Evolutionary conservation across 164 flowering plant species (phyloP), one percentile per base, ranked within the genome.

Genomic region (Echeveria elegans): DNA sequence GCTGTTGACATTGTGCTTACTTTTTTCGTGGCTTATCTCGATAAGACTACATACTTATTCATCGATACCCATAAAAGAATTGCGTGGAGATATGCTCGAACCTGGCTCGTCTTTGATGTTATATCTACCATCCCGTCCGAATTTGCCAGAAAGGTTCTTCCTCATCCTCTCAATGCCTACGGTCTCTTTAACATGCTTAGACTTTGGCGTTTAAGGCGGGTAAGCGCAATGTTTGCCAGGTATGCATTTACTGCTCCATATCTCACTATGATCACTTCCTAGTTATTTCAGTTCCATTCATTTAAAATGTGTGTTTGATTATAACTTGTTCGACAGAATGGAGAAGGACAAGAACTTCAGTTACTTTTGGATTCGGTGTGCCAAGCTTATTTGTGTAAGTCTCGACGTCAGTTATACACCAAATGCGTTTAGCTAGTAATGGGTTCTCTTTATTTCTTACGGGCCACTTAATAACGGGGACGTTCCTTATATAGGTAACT

Each of bases 151-250:
- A 82, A 78, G 71, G 77, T 92, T 37, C 74, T 82, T 19, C 90
- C 96, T 7, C 24, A 74, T 1, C 72, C 76, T 36, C 66, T 83
- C 12, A 73, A 59, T 4, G 62, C 81, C 0, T 90, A 87, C 79
- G 99, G 94, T 24, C 69, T 88, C 31, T 87, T 84, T 80, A 90
- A 86, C 77, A 90, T 95, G 97, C 97, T 95, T 73, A 90, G 99
- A 21, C 88, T 95, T 3, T 95, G 99, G 99, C 96, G 99, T 76
- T 92, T 95, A 24, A 77, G 97, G 47, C 82, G 99, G 82, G 97
- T 95, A 61, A 84, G 96, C 71, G 75, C 90, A 34, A 71, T 90
- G 26, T 95, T 95, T 75, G 80, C 96, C 31, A 79, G 92, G 99
- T 91, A 79, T 28, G 50, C 12, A 0, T 2, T 8, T 8, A 4